Base-by-base conservation (phyloP, 108 stramenopile species). In the Licmophora abbreviata region DNA sequence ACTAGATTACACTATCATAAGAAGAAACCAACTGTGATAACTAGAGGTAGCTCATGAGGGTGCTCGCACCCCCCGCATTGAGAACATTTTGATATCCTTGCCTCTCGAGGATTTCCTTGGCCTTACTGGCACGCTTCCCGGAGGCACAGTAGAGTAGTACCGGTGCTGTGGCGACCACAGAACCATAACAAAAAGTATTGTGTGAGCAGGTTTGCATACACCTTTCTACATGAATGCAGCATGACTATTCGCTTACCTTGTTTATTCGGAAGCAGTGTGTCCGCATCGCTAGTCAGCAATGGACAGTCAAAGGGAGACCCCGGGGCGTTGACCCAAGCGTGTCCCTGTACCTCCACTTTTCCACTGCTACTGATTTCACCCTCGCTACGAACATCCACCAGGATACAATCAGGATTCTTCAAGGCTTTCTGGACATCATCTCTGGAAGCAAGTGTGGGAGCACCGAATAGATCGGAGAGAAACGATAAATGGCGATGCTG, bases 91-190 rank as follows among this genome's bases (percentile, higher is more conserved):
- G 68, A 33, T 72, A 77, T 27, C 79, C 79, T 42, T 27, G 51
- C 26, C 36, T 29, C 32, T 60, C 63, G 56, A 79, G 51, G 8
- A 58, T 22, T 26, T 74, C 69, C 24, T 68, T 63, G 2, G 77
- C 77, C 30, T 68, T 79, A 45, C 30, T 63, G 30, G 77, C 77
- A 11, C 77, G 61, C 36, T 67, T 59, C 14, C 77, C 77, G 6
- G 66, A 68, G 5, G 59, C 32, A 47, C 77, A 79, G 54, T 71
- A 79, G 5, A 79, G 29, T 24, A 79, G 49, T 10, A 79, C 37
- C 7, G 77, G 77, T 7, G 72, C 63, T 12, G 34, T 11, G 11
- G 12, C 9, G 34, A 35, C 34, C 12, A 12, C 34, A 12, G 23
- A 30, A n/a, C 29, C 23, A 22, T 6, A 50, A 7, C 43, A n/a